Evolutionary conservation across 805 yeast genomes (phyloP), one percentile per base, ranked within the genome.

Genomic region (Torulaspora maleeae): DNA sequence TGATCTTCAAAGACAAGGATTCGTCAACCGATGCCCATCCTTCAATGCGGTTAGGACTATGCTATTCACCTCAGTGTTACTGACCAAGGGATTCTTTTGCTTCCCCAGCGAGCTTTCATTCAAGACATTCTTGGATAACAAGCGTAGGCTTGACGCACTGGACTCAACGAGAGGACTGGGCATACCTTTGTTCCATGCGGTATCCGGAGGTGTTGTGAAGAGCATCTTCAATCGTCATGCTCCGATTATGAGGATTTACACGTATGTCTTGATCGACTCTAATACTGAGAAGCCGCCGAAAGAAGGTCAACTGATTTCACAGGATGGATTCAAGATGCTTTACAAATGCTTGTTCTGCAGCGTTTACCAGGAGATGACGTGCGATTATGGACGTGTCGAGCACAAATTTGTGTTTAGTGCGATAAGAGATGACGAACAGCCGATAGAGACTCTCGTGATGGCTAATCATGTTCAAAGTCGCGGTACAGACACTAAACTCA

Each of bases 81-180:
- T 70, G 34, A 63, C 66, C 22, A 67, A 66, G 38, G 75, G 75
- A 1, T 50, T 67, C 35, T 67, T 52, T 43, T 60, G 67, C n/a
- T 69, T 69, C 50, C 67, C 73, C 3, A 66, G 70, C 27, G 67
- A 66, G 35, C 47, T 52, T 11, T 57, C 73, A 2, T 57, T 63
- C 13, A 38, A 51, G 8, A 28, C 38, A 9, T 70, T 53, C 43
- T 52, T 61, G 34, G 39, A 52, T 0, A 60, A 63, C 36, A 56
- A 58, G 32, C 56, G 67, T 22, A 60, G 59, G 22, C 49, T 60
- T 27, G 62, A 59, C 12, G 43, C 44, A 1, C 25, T 54, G 10
- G 56, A 54, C 27, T 41, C 52, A 5, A 41, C 44, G 2, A 48
- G 45, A 9, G 63, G 62, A 17, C 53, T 65, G 1, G 73, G 71